These are phyloP conservation scores for Lichtheimia ornata DNA, from an alignment of 371 early-diverging fungal genomes.

Conservation along the genomic window DNA sequence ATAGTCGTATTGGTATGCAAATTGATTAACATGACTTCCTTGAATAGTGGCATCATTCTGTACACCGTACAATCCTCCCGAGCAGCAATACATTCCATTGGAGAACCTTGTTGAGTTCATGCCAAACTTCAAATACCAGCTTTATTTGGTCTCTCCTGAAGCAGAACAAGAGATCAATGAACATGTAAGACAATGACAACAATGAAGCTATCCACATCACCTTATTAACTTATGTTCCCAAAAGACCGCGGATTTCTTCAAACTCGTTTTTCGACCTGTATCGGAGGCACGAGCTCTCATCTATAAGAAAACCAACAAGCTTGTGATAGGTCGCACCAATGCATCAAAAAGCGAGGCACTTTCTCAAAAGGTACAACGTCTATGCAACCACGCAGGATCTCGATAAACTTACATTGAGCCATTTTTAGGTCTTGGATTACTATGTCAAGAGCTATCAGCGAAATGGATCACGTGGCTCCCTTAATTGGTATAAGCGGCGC, in stretches of 20 bases:
- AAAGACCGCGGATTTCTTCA: constrained; percentile 32
- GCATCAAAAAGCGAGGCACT: constrained; percentile 25
- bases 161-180: constrained; percentile 44
- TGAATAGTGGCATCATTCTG: constrained; percentile 55
- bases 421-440: constrained; percentile 27
- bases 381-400: neutral
- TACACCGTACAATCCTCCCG: constrained; percentile 62
- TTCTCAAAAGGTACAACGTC: constrained; percentile 21
- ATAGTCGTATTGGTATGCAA: neutral
- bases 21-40: neutral
- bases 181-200: constrained; percentile 17
- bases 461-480: constrained; percentile 39
- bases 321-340: constrained; percentile 33
- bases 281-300: constrained; percentile 23
- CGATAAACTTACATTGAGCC: neutral
- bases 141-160: constrained; percentile 38
- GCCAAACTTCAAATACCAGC: constrained; percentile 65
- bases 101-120: constrained; percentile 52
- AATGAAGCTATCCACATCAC: neutral
- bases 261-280: constrained; percentile 31
- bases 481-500: constrained; percentile 49
- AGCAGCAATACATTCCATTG: constrained; percentile 28
- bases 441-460: constrained; percentile 34
- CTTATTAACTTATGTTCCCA: neutral
- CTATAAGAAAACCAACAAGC: constrained; percentile 18